Percentiles rank a stretch among this genome's conserved stretches.
Evolutionary conservation across 75 land plant species (phyloP).

Genomic region (Sequoiadendron giganteum): DNA sequence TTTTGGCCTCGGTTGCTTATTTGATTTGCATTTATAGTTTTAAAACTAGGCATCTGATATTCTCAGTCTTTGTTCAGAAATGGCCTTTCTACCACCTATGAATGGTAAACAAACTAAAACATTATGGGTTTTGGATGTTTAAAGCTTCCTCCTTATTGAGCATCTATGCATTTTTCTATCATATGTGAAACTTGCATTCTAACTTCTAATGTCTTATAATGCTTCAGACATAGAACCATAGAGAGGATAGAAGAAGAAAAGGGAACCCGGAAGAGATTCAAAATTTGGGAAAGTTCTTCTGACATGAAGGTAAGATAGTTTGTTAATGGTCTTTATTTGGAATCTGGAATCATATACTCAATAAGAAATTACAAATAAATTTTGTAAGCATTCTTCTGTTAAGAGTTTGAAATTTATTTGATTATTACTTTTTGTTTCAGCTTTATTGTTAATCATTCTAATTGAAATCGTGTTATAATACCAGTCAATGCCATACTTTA

Average conservation of each 20-base stretch:
- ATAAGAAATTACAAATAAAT: not conserved
- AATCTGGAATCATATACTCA: not conserved
- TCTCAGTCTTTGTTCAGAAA: not conserved
- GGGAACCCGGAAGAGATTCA: not conserved
- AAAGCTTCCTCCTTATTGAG: not conserved
- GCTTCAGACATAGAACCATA: slow-evolving; percentile 1
- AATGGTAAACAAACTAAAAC: not conserved
- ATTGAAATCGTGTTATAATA: not conserved
- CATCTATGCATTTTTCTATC: not conserved
- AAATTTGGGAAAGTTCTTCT: not conserved
- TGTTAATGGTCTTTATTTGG: not conserved
- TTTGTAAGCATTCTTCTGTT: not conserved
- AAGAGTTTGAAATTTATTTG: not conserved
- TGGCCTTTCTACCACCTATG: not conserved
- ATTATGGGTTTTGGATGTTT: not conserved
- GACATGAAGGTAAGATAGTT: not conserved
- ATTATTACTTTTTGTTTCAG: not conserved
- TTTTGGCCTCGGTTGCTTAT: not conserved
- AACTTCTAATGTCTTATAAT: not conserved
- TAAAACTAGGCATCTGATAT: not conserved
- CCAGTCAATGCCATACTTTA: slow-evolving; percentile 4
- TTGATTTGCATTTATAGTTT: not conserved
- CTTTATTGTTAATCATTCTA: not conserved
- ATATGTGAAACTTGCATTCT: not conserved
- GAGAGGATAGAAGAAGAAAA: slow-evolving; percentile 11